These are phyloP conservation scores for Colletotrichum lindemuthianum DNA, from an alignment of 2,329 filamentous ascomycete genomes.

Conservation along the genomic window DNA sequence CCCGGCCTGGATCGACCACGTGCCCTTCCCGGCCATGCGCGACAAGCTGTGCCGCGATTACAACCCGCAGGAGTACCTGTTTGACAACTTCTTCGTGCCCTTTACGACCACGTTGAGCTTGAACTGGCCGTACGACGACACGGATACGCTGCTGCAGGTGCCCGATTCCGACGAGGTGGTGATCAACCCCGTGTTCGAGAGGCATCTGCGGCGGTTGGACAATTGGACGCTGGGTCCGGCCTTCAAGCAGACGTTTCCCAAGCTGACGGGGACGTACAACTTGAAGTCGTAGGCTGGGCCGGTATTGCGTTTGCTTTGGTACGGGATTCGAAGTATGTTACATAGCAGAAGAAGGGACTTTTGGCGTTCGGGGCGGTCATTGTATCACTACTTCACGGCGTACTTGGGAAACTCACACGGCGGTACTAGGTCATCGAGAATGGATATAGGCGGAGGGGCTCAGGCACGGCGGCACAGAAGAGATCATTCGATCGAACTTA, in stretches of 20 bases:
- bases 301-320: too few species aligned
- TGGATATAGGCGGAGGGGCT: too few species aligned
- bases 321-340: too few species aligned
- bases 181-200: constrained; percentile 89
- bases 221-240: constrained; percentile 84
- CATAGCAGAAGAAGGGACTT: too few species aligned
- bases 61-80: constrained; percentile 63
- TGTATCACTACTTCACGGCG: too few species aligned
- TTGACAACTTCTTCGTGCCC: constrained; percentile 85
- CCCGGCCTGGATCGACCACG: constrained; percentile 83
- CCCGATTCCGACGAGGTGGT: constrained; percentile 71
- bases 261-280: constrained; percentile 57
- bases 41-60: constrained; percentile 69
- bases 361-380: too few species aligned
- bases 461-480: too few species aligned
- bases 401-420: too few species aligned
- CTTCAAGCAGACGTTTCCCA: constrained; percentile 74
- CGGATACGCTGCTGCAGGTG: constrained; percentile 72
- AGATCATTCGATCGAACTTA: too few species aligned
- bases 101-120: constrained; percentile 80
- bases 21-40: constrained; percentile 83
- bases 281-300: constrained; percentile 40
- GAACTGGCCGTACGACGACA: constrained; percentile 86
- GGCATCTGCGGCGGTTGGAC: constrained; percentile 76
- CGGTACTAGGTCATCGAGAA: too few species aligned